A percentile compares a stretch with the other conserved stretches of the same genome.
phyloP scores from a whole-genome alignment of 331 rosid genomes.

The Arachis monticola region DNA sequence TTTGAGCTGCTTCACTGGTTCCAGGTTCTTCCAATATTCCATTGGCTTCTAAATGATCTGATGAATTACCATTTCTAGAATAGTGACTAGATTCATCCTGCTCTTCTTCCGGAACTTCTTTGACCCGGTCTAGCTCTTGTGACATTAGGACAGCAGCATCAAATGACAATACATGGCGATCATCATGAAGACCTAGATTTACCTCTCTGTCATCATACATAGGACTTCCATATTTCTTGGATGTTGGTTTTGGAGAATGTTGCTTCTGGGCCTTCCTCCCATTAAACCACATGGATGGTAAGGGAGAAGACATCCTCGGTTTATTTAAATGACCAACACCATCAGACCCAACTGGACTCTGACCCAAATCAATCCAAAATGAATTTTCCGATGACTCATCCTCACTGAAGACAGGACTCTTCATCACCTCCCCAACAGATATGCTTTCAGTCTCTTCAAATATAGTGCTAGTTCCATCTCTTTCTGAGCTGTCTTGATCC shows the following conservation, averaged over 20 bases:
- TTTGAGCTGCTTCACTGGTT: conserved; percentile 41
- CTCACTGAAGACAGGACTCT: conserved; percentile 98
- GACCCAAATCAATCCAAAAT: conserved; percentile 94
- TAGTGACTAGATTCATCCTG: conserved; percentile 46
- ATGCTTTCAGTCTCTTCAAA: conserved; percentile 89
- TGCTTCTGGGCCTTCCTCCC: conserved; percentile 67
- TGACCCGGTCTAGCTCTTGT: conserved; percentile 76
- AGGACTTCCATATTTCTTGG: conserved; percentile 84
- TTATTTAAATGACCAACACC: conserved; percentile 56
- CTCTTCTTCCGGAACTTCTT: conserved; percentile 77
- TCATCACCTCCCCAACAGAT: conserved; percentile 96
- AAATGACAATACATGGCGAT: conserved; percentile 72
- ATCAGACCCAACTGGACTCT: conserved; percentile 91
- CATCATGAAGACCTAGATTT: conserved; percentile 53
- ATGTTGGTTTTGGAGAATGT: conserved; percentile 64
- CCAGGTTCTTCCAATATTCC: conserved; percentile 71
- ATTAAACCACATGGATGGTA: conserved; percentile 80
- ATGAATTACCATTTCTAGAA: conserved; percentile 54
- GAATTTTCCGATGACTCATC: conserved; percentile 96
- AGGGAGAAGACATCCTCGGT: conserved; percentile 78
- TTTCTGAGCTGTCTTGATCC: conserved; percentile 91
- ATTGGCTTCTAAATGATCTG: conserved; percentile 38
- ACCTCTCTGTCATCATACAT: conserved; percentile 71
- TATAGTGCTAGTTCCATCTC: conserved; percentile 94
- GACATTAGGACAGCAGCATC: conserved; percentile 92